A percentile compares a stretch with the other conserved stretches of the same genome.
These are phyloP conservation scores for Fusarium udum DNA, from an alignment of 2,329 filamentous ascomycete genomes.

Conservation along the genomic window DNA sequence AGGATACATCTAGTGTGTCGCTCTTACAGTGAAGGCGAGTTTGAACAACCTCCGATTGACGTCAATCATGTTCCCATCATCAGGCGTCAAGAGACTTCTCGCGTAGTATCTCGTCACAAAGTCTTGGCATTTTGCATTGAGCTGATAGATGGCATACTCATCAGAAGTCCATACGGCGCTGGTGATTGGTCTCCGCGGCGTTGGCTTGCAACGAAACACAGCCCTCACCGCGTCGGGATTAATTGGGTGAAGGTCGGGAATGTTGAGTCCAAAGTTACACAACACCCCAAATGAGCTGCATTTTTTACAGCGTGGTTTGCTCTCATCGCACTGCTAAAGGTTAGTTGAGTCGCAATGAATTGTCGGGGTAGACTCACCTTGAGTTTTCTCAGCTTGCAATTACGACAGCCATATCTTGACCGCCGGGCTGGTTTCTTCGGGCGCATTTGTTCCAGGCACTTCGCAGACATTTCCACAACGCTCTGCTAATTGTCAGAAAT, in stretches of 20 bases:
- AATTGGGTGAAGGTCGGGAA: conserved; percentile 51
- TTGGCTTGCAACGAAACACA: conserved; percentile 19
- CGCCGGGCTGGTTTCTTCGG: conserved; percentile 36
- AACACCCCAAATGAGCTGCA: conserved; percentile 55
- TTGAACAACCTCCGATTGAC: conserved; percentile 52
- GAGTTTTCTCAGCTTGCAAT: conserved; percentile 61
- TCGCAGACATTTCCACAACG: conserved; percentile 1
- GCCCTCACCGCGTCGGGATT: conserved; percentile 34
- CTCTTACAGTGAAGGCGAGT: conserved; percentile 52
- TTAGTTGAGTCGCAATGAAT: not conserved
- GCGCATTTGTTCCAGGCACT: not conserved
- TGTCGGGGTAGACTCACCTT: conserved; percentile 49
- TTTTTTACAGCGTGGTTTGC: conserved; percentile 53
- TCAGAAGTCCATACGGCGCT: conserved; percentile 50
- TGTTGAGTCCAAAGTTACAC: conserved; percentile 53
- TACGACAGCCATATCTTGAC: conserved; percentile 59
- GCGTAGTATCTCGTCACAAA: conserved; percentile 53
- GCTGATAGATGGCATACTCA: conserved; percentile 45
- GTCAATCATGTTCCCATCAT: conserved; percentile 49
- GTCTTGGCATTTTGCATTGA: conserved; percentile 53
- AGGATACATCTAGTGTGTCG: fast-evolving
- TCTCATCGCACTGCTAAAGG: conserved; percentile 55
- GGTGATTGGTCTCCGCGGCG: conserved; percentile 38
- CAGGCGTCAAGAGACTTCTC: conserved; percentile 49
- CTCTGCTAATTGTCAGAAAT: not conserved